These are phyloP conservation scores for Ascochyta clinopodiicola DNA, from an alignment of 2,329 filamentous ascomycete genomes.

Conservation along the genomic window DNA sequence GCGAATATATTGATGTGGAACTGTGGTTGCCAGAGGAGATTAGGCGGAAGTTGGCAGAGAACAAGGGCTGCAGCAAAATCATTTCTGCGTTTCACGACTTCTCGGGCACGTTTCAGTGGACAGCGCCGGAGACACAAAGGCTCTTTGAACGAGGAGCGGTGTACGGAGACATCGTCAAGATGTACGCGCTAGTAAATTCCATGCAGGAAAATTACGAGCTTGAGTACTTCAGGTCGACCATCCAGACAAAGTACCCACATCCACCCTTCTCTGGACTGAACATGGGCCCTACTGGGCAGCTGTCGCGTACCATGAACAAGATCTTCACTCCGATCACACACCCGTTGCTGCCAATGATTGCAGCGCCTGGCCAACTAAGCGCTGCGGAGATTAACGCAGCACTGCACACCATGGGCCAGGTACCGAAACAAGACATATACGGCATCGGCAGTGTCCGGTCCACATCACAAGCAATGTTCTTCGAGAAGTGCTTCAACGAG, in stretches of 20 bases:
- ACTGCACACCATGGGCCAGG: constrained; percentile 77
- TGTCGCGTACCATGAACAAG: constrained; percentile 82
- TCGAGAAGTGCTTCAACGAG: constrained; percentile 69
- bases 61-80: constrained; percentile 79
- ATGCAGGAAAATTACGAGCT: constrained; percentile 89
- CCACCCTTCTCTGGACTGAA: constrained; percentile 84
- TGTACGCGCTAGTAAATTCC: constrained; percentile 83
- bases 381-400: constrained; percentile 85
- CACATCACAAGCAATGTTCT: constrained; percentile 82
- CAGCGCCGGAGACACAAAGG: constrained; percentile 72
- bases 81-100: constrained; percentile 95
- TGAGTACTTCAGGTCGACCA: constrained; percentile 83
- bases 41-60: constrained; percentile 69
- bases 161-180: constrained; percentile 87
- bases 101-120: constrained; percentile 83
- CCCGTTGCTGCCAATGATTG: constrained; percentile 80
- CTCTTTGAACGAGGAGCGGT: constrained; percentile 75
- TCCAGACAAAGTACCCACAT: constrained; percentile 71
- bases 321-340: constrained; percentile 90
- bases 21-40: constrained; percentile 84
- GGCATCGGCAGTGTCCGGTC: constrained; percentile 76
- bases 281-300: constrained; percentile 85
- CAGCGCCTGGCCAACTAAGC: constrained; percentile 84
- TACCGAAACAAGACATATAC: constrained; percentile 81
- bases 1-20: constrained; percentile 90